Base-by-base conservation (phyloP, 306 rosid species). In the Bauhinia variegata region DNA sequence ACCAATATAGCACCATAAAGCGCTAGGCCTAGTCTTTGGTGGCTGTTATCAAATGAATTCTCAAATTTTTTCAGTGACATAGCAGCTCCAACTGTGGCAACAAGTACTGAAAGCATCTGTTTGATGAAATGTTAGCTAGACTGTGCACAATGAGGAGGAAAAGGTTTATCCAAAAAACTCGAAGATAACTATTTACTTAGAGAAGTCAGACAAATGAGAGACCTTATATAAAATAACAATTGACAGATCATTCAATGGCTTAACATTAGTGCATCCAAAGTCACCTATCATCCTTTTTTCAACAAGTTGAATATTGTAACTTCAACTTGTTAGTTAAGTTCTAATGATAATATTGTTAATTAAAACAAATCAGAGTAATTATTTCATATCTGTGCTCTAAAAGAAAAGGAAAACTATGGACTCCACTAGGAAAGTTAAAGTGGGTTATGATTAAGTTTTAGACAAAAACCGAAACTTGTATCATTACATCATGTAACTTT, bases 1-100 rank as follows among this genome's bases (percentile, higher is more conserved):
- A 82, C 51, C 84, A 88, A 74, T 1, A 90, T 61, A 18, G 85
- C 96, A 76, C 51, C 79, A 69, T 93, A 93, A 75, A 93, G 96
- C 44, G 84, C 92, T 19, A 93, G 86, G 15, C 99, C 99, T 75
- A 93, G 48, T 82, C 93, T 90, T 79, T 93, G 97, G 71, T 93
- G 99, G 58, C 42, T 68, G 78, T 93, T 93, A 60, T 90, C 84
- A 81, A 93, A 93, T 73, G 92, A 86, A 71, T 93, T 93, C 86
- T 90, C 99, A 71, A 93, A 88, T 59, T 82, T 86, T 70, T 59
- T 90, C 19, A 93, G 48, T 42, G 99, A 93, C 79, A 93, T 59
- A 9, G 86, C 82, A 44, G 97, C 97, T 76, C 92, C 99, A 72
- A 82, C 79, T 60, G 90, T 83, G 69, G 87, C 89, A 59, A 93